Evolutionary conservation across 805 yeast species (phyloP), one percentile per base, ranked within the genome.

Genomic region (Candida namnaoensis): DNA sequence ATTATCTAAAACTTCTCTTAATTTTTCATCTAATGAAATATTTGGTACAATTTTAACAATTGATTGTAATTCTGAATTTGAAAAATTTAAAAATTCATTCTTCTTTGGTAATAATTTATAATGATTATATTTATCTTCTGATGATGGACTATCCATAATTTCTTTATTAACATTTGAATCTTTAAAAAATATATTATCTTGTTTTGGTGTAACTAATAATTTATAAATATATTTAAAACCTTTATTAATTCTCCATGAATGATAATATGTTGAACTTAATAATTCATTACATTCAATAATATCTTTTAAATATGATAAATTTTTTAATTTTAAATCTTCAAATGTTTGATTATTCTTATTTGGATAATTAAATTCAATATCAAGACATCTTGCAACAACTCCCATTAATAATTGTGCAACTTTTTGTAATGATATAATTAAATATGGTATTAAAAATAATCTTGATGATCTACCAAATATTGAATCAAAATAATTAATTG

Each of bases 201-300:
- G 61, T 23, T 58, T 48, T 15, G 61, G 55, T 0, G 46, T 56
- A 2, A 30, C 2, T 10, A 75, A 43, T 5, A 71, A 40, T 24
- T 58, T 61, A 11, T 69, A 47, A 19, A 78, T 50, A 37, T 63
- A 68, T 6, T 56, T 56, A 40, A 73, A 75, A 1, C 76, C 73
- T 46, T 76, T 78, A 23, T 71, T 62, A 34, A 76, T 61, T 55
- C 80, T 68, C 87, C 87, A 80, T 1, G 84, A 78, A 52, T 76
- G 77, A 51, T 76, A 80, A 50, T 78, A 77, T 36, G 71, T 60
- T n/a, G 68, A 66, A 37, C 80, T 71, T 42, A 80, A 57, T 32
- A 64, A 56, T 15, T 71, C 62, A 40, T 65, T 55, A 12, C 69
- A 61, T 26, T 59, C 56, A 5, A 62, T 48, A 28, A 63, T 53